Evolutionary conservation across 2,329 filamentous ascomycete species (phyloP), one percentile per base, ranked within the genome.

Genomic region (Chaetothyriales sp.): DNA sequence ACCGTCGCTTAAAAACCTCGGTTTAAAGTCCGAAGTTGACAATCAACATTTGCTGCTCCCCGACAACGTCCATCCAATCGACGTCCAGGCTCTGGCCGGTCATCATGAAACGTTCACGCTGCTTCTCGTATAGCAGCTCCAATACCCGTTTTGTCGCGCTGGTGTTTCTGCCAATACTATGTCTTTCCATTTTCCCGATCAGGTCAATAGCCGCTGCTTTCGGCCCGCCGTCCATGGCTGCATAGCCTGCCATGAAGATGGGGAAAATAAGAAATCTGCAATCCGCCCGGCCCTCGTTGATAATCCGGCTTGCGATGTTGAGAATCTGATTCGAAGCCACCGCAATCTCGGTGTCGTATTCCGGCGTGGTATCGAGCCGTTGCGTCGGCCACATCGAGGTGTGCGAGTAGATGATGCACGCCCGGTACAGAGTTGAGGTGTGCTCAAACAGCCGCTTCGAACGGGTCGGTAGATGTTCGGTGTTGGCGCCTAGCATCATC

Each of bases 341-440:
- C 12, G 68, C 65, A 43, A 75, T 69, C 53, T 76, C 70, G 20
- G 62, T 55, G 32, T 67, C 60, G 18, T 66, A 61, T 15, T 65
- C 61, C 15, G 65, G 63, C 7, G 62, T 64, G 1, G 64, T 66
- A 19, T 71, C 65, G 8, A 67, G 56, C 1, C 67, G 61, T 60
- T 78, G 75, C 3, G 65, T 63, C 2, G 70, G 67, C 65, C 70
- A 77, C 68, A 78, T 73, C 57, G 70, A 73, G 4, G 72, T 76
- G 50, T 73, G 70, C n/a, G 70, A 69, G 59, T 76, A 77, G 48
- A 79, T 67, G 18, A 73, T 65, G 44, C 68, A 70, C 18, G 66
- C 66, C 55, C 74, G 71, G 61, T 73, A 76, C 10, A 78, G 65
- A 7, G 73, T 61, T 36, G 67, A 63, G 2, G 70, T 72, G 59